Percentiles rank a stretch among this genome's conserved stretches.
These are phyloP conservation scores for Thelonectria discophora DNA, from an alignment of 2,329 filamentous ascomycete species.

Conservation along the genomic window DNA sequence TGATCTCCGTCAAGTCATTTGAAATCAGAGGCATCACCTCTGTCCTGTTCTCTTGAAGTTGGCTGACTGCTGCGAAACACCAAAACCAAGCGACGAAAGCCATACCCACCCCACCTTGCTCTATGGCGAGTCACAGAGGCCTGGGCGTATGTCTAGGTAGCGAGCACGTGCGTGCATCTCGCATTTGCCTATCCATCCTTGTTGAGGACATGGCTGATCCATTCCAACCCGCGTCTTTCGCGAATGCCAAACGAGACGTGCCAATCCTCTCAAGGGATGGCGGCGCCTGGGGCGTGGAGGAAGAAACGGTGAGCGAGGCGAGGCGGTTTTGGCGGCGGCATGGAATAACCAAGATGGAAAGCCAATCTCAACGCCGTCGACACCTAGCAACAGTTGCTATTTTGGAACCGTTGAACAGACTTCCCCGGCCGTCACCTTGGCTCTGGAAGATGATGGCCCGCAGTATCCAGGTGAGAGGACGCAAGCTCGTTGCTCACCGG, in stretches of 20 bases:
- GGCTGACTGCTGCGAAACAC: not conserved
- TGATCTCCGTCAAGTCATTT: constrained; percentile 5
- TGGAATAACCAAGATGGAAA: not conserved
- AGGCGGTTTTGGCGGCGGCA: not conserved
- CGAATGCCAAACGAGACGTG: not conserved
- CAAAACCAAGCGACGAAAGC: not conserved
- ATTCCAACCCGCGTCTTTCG: not conserved
- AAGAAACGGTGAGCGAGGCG: not conserved
- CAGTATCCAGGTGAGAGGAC: constrained; percentile 15
- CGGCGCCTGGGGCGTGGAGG: not conserved
- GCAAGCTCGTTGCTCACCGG: constrained; percentile 14
- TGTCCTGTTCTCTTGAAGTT: not conserved
- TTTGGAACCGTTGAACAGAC: constrained; percentile 39
- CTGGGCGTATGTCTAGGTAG: not conserved
- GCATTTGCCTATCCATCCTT: constrained; percentile 1
- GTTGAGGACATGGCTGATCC: constrained; percentile 8
- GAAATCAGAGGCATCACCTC: not conserved
- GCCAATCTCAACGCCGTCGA: constrained; percentile 12
- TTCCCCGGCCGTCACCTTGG: constrained; percentile 6
- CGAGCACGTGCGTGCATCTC: constrained; percentile 10
- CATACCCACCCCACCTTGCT: not conserved
- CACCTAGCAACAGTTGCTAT: constrained; percentile 28
- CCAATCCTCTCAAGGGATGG: not conserved
- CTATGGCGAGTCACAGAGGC: not conserved
- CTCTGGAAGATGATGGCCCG: constrained; percentile 2